A percentile compares a stretch with the other conserved stretches of the same genome.
phyloP scores from a whole-genome alignment of 352 stramenopile species.

The Phytophthora crassamura region DNA sequence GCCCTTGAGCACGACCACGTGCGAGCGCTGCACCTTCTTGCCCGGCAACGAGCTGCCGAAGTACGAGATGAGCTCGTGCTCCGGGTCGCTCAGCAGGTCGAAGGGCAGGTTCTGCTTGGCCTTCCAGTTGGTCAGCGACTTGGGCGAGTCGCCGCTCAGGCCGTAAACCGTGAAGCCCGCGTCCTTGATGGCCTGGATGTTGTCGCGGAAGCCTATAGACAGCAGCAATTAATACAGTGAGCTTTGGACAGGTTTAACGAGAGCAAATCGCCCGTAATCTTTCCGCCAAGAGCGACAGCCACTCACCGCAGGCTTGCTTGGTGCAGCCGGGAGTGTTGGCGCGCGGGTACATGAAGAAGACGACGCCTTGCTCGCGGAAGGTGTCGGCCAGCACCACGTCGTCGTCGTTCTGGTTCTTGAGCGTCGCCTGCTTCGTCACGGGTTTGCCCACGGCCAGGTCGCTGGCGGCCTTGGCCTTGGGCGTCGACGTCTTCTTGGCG shows the following conservation, averaged over 20 bases:
- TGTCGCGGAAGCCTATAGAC: constrained; percentile 82
- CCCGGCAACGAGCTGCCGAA: constrained; percentile 86
- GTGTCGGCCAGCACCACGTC: constrained; percentile 67
- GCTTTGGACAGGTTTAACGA: constrained; percentile 17
- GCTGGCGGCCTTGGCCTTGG: constrained; percentile 44
- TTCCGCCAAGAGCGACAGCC: constrained; percentile 1
- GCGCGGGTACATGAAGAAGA: constrained; percentile 92
- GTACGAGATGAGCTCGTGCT: constrained; percentile 86
- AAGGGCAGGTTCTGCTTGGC: constrained; percentile 79
- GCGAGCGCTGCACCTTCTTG: constrained; percentile 84
- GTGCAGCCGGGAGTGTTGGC: constrained; percentile 89
- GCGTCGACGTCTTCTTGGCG: constrained; percentile 57
- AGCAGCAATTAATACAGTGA: constrained; percentile 10
- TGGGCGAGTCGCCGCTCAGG: constrained; percentile 78
- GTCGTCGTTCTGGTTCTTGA: constrained; percentile 76
- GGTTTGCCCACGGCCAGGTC: constrained; percentile 60
- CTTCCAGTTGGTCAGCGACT: constrained; percentile 81
- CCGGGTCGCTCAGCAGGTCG: constrained; percentile 83
- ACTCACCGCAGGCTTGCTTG: constrained; percentile 85
- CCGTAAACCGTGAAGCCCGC: constrained; percentile 84
- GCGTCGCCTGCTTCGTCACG: constrained; percentile 68
- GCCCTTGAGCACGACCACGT: constrained; percentile 83
- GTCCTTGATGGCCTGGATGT: constrained; percentile 83
- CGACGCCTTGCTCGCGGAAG: constrained; percentile 78
- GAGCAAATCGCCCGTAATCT: constrained; percentile 9